These are phyloP conservation scores for Aspergillus phoenicis DNA, from an alignment of 2,329 filamentous ascomycete genomes.

Conservation along the genomic window DNA sequence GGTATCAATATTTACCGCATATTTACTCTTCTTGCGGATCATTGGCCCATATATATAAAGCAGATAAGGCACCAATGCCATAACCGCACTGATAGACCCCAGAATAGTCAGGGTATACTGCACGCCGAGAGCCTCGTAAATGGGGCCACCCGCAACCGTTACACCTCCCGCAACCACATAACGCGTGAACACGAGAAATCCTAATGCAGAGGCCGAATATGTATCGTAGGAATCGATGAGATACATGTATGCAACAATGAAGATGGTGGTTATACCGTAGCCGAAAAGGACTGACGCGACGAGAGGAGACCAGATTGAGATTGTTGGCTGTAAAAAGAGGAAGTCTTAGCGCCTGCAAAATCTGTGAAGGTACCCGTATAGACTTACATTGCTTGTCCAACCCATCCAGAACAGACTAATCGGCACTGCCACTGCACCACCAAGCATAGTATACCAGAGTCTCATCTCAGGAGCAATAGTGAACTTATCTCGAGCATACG, in stretches of 20 bases:
- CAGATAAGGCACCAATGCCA: constrained; percentile 50
- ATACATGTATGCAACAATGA: constrained; percentile 58
- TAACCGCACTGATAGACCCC: constrained; percentile 39
- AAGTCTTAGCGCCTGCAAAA: too few species aligned
- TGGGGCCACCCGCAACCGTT: constrained; percentile 38
- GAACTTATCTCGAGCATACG: not conserved
- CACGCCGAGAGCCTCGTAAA: constrained; percentile 47
- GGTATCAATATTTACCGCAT: not conserved
- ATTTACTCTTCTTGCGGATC: constrained; percentile 26
- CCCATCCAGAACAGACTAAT: constrained; percentile 62
- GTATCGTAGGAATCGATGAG: constrained; percentile 61
- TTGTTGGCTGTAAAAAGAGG: too few species aligned
- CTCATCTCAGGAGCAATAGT: constrained; percentile 54
- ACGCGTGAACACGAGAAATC: constrained; percentile 46
- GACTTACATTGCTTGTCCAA: constrained; percentile 49
- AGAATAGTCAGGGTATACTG: constrained; percentile 50
- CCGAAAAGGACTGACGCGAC: constrained; percentile 56
- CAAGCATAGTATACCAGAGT: constrained; percentile 58
- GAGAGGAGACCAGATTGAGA: constrained; percentile 57
- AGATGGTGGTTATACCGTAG: constrained; percentile 53
- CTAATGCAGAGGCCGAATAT: constrained; percentile 55
- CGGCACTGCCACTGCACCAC: constrained; percentile 51
- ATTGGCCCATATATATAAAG: constrained; percentile 26
- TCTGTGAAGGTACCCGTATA: too few species aligned
- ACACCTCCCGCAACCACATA: constrained; percentile 46